A percentile compares a stretch with the other conserved stretches of the same genome.
These are phyloP conservation scores for Meripilus lineatus DNA, from an alignment of 1,284 basidiomycete genomes.

Conservation along the genomic window DNA sequence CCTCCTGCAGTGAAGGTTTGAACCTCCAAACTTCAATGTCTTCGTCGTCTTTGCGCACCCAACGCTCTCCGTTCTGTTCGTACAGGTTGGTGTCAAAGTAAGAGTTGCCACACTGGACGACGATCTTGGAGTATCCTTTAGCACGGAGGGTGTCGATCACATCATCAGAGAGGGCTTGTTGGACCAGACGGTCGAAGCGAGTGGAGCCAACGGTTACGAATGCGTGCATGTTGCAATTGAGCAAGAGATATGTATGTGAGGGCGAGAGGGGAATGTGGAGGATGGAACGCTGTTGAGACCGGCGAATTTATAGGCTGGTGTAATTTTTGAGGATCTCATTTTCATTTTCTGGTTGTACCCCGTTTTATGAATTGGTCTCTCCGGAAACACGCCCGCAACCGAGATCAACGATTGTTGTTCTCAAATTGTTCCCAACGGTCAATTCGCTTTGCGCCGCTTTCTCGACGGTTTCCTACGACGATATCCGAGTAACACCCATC, in stretches of 20 bases:
- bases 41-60: slow-evolving; percentile 32
- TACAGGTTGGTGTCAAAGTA: slow-evolving; percentile 19
- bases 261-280: slow-evolving; percentile 12
- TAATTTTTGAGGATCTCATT: too few relatives aligned
- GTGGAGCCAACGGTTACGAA: slow-evolving; percentile 94
- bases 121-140: slow-evolving; percentile 53
- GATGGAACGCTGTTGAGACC: neutral
- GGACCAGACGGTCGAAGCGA: slow-evolving; percentile 71
- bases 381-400: neutral
- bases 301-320: neutral
- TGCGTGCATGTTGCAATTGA: slow-evolving; percentile 45
- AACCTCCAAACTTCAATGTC: slow-evolving; percentile 66
- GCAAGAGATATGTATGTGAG: slow-evolving; percentile 9
- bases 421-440: slow-evolving; percentile 1
- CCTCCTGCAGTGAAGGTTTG: slow-evolving; percentile 63
- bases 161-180: slow-evolving; percentile 51
- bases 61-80: slow-evolving; percentile 16
- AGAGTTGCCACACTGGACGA: slow-evolving; percentile 73
- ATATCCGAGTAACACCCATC: too few relatives aligned
- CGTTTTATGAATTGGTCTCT: neutral
- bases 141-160: slow-evolving; percentile 49
- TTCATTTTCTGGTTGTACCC: neutral
- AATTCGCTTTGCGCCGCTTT: neutral
- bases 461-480: too few relatives aligned
- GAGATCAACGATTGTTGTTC: too few relatives aligned